Evolutionary conservation across 768 basidiomycete species (phyloP), one percentile per base, ranked within the genome.

Genomic region (Psilocybe sp.): DNA sequence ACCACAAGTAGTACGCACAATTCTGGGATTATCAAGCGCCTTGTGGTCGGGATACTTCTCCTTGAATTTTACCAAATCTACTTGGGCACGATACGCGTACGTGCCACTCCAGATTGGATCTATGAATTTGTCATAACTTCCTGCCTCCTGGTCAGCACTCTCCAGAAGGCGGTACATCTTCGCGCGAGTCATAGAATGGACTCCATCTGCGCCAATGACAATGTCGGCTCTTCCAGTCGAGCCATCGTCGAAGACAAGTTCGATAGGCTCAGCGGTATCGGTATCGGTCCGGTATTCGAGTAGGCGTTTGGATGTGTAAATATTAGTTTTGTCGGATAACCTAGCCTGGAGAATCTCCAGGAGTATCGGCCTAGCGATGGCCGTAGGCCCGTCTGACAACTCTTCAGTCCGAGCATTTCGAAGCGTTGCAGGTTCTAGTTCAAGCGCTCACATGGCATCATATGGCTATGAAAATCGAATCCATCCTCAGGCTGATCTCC

Each of bases 181-280:
- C 6, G 47, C 59, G 15, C 66, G 51, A 1, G 57, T 55, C 3
- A 51, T 40, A 13, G 66, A 67, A 51, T 65, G 62, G n/a, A 76
- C 55, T 1, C 75, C 74, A 52, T 76, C 74, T 14, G 71, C 71
- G 5, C 72, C 75, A 41, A 76, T 47, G 2, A 77, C 63, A 11
- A 77, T 47, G 34, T 77, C 69, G 0, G 73, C 54, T 1, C 54
- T 59, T 13, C 59, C 50, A 0, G 44, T 64, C 3, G 69, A 60
- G 1, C 60, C 63, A 42, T 65, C 64, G 3, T 50, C 47, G 43
- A 71, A 62, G 0, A 44, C 37, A 15, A 69, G 43, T 5, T 44
- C 20, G 16, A 69, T 40, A 9, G 44, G n/a, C 13, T 56, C 52
- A 7, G 3, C 23, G 23, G 4, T 3, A 4, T 47, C 31, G 0